These are phyloP conservation scores for Stephania cephalantha DNA, from an alignment of 164 flowering plant species.

Conservation along the genomic window DNA sequence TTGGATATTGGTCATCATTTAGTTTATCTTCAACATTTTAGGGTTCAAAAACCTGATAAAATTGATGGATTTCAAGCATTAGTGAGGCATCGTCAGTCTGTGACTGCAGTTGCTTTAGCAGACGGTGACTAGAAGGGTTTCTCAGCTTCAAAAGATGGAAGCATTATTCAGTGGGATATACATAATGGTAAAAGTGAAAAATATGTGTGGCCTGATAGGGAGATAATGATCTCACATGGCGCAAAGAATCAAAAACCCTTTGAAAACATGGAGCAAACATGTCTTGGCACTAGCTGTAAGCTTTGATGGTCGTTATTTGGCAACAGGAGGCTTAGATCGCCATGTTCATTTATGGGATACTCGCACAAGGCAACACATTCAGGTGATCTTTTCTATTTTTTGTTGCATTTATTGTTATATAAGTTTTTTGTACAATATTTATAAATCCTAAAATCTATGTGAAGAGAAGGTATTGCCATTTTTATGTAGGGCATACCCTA, in stretches of 20 bases:
- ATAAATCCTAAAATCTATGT: background rate
- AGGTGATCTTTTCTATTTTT: conserved; percentile 33
- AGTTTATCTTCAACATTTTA: conserved; percentile 17
- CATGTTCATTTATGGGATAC: conserved; percentile 97
- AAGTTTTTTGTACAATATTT: background rate
- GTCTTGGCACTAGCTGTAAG: conserved; percentile 72
- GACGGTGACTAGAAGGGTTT: conserved; percentile 77
- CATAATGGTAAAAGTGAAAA: conserved; percentile 65
- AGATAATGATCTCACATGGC: conserved; percentile 62
- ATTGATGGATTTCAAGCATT: conserved; percentile 45
- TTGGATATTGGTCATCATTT: background rate
- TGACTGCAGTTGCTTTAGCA: conserved; percentile 73
- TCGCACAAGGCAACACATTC: conserved; percentile 75
- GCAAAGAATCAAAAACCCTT: conserved; percentile 58
- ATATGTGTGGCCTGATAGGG: conserved; percentile 73
- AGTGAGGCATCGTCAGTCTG: conserved; percentile 70
- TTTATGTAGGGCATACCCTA: background rate
- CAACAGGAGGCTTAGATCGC: conserved; percentile 89
- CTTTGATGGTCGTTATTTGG: conserved; percentile 90
- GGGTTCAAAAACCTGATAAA: conserved; percentile 60
- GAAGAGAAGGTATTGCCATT: background rate
- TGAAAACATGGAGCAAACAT: conserved; percentile 60
- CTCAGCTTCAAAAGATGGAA: conserved; percentile 96
- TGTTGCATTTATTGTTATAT: background rate
- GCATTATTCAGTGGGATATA: conserved; percentile 82